These are phyloP conservation scores for Aphanocladium album DNA, from an alignment of 2,329 filamentous ascomycete genomes.

Conservation along the genomic window DNA sequence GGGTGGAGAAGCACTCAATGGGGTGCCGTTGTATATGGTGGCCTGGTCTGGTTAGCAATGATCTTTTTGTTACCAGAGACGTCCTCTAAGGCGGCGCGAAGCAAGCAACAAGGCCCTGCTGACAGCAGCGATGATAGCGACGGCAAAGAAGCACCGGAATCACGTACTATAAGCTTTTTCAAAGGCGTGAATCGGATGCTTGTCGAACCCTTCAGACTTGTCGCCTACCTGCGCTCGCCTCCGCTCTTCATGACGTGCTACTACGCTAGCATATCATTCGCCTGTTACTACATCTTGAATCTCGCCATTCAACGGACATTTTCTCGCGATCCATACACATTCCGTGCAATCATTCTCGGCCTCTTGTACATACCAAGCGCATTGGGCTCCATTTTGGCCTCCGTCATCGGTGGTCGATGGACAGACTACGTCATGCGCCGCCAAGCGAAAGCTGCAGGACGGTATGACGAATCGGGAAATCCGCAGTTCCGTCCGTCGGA, in stretches of 20 bases:
- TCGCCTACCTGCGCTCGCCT: background rate
- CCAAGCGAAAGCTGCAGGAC: background rate
- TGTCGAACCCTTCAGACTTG: background rate
- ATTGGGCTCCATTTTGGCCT: background rate
- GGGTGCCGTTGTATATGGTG: slow-evolving; percentile 69
- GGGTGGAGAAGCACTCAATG: slow-evolving; percentile 75
- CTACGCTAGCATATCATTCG: background rate
- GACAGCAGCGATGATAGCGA: background rate
- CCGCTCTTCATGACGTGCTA: background rate
- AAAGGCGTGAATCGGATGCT: background rate
- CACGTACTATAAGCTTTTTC: background rate
- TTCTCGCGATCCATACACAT: background rate
- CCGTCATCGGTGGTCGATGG: background rate
- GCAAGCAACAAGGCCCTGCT: background rate
- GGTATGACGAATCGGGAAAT: background rate
- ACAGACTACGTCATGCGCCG: background rate
- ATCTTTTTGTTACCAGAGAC: slow-evolving; percentile 39
- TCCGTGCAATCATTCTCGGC: background rate
- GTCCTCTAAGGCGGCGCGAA: background rate
- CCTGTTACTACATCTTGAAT: background rate
- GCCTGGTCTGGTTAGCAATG: slow-evolving; percentile 49
- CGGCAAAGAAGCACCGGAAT: background rate
- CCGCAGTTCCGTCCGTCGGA: background rate
- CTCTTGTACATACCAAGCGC: background rate
- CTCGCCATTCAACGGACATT: background rate